phyloP scores from a whole-genome alignment of 2,329 filamentous ascomycete species.

The Fusarium nodosum region DNA sequence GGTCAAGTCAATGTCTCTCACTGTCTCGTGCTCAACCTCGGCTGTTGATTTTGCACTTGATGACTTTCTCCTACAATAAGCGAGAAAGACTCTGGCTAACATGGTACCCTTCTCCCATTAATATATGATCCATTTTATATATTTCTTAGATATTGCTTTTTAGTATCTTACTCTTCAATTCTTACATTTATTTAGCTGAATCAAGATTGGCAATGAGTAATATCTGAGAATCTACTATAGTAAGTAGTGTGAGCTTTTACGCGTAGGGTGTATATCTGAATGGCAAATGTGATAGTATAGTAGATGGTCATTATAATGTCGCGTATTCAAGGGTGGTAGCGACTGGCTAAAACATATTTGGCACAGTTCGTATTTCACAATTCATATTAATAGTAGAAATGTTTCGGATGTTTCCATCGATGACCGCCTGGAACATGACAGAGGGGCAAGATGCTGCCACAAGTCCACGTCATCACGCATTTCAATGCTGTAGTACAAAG shows the following conservation, averaged over 20 bases:
- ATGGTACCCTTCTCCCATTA: not conserved
- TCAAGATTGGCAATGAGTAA: rapidly evolving
- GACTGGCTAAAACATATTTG: too few species aligned
- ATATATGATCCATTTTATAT: not conserved
- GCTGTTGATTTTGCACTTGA: slow-evolving; percentile 4
- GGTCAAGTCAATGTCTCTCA: not conserved
- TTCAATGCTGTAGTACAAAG: not conserved
- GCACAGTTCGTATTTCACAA: too few species aligned
- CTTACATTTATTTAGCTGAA: not conserved
- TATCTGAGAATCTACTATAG: not conserved
- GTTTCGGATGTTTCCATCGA: too few species aligned
- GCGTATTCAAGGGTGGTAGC: too few species aligned
- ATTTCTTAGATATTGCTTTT: not conserved
- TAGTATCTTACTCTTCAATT: not conserved
- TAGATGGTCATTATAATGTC: too few species aligned
- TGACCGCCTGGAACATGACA: too few species aligned
- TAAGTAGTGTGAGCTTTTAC: not conserved
- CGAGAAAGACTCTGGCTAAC: rapidly evolving
- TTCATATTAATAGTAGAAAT: too few species aligned
- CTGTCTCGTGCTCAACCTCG: not conserved
- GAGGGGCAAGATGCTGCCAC: too few species aligned
- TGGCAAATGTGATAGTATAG: too few species aligned
- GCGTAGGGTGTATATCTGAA: too few species aligned
- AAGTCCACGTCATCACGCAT: not conserved
- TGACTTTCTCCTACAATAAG: slow-evolving; percentile 1